These are phyloP conservation scores for Gamsiella multidivaricata DNA, from an alignment of 192 early-diverging fungal species.

Conservation along the genomic window DNA sequence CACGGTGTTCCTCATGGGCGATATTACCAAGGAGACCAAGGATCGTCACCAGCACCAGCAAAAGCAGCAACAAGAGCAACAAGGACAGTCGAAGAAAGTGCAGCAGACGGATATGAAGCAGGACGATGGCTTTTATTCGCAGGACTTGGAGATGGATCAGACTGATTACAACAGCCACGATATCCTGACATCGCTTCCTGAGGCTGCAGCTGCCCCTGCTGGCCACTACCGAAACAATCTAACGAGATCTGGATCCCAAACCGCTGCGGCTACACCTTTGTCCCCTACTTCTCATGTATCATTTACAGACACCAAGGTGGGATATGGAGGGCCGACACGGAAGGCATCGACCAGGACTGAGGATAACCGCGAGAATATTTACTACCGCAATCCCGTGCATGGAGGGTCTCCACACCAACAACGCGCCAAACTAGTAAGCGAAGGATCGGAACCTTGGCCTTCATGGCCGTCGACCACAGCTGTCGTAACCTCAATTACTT, in stretches of 20 bases:
- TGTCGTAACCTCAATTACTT: background rate
- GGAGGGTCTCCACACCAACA: slow-evolving; percentile 1
- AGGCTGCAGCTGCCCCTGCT: background rate
- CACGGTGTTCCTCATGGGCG: slow-evolving; percentile 23
- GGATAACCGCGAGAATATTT: slow-evolving; percentile 23
- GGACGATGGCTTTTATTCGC: slow-evolving; percentile 13
- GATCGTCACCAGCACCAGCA: background rate
- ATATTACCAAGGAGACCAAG: slow-evolving; percentile 12
- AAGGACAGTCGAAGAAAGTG: background rate
- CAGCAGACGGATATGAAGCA: background rate
- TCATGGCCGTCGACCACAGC: slow-evolving; percentile 32
- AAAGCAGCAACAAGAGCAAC: background rate
- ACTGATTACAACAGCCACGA: slow-evolving; percentile 8
- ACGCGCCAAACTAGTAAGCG: slow-evolving; percentile 4
- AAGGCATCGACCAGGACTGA: slow-evolving; percentile 15
- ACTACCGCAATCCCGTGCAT: slow-evolving; percentile 15
- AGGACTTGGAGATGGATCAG: background rate
- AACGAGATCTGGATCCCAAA: background rate
- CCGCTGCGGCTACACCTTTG: background rate
- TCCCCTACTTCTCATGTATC: background rate
- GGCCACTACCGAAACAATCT: background rate
- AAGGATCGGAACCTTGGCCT: slow-evolving; percentile 36
- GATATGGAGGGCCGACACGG: background rate
- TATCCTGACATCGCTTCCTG: background rate
- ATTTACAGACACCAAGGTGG: background rate